These are phyloP conservation scores for Lasiosphaeria ovina DNA, from an alignment of 495 filamentous ascomycete genomes.

Conservation along the genomic window DNA sequence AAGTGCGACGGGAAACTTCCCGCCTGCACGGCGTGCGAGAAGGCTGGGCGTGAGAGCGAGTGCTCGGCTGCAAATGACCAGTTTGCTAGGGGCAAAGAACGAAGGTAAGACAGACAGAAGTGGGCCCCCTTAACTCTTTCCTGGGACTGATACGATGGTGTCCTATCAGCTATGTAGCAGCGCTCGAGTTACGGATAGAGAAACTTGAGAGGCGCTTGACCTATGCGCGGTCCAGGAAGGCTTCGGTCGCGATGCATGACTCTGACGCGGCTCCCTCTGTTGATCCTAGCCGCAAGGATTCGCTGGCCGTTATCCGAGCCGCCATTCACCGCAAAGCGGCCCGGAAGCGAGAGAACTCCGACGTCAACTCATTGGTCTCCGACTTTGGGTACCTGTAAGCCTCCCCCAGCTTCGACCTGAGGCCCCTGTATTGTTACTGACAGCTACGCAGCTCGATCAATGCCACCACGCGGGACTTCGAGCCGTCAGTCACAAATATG, in stretches of 20 bases:
- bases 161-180: slow-evolving; percentile 73
- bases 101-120: slow-evolving; percentile 49
- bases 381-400: slow-evolving; percentile 76
- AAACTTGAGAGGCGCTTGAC: slow-evolving; percentile 71
- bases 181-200: slow-evolving; percentile 82
- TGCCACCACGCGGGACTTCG: slow-evolving; percentile 87
- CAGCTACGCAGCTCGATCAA: slow-evolving; percentile 67
- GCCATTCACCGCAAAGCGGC: slow-evolving; percentile 60
- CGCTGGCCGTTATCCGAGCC: slow-evolving; percentile 55
- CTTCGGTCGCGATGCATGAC: slow-evolving; percentile 50
- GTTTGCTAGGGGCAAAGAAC: slow-evolving; percentile 89
- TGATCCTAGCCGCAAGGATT: slow-evolving; percentile 53
- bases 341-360: slow-evolving; percentile 62
- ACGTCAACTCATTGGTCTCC: slow-evolving; percentile 76
- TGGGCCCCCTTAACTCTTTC: background rate
- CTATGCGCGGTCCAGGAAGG: slow-evolving; percentile 59
- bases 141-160: background rate
- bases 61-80: slow-evolving; percentile 94
- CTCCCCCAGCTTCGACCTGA: background rate
- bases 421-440: slow-evolving; percentile 9
- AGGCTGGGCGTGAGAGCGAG: slow-evolving; percentile 71
- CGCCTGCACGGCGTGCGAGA: slow-evolving; percentile 89
- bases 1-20: slow-evolving; percentile 92
- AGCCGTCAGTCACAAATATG: slow-evolving; percentile 78
- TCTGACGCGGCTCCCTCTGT: slow-evolving; percentile 39